A percentile compares a stretch with the other conserved stretches of the same genome.
Evolutionary conservation across 805 yeast species (phyloP).

Genomic region (Komagataella pastoris): DNA sequence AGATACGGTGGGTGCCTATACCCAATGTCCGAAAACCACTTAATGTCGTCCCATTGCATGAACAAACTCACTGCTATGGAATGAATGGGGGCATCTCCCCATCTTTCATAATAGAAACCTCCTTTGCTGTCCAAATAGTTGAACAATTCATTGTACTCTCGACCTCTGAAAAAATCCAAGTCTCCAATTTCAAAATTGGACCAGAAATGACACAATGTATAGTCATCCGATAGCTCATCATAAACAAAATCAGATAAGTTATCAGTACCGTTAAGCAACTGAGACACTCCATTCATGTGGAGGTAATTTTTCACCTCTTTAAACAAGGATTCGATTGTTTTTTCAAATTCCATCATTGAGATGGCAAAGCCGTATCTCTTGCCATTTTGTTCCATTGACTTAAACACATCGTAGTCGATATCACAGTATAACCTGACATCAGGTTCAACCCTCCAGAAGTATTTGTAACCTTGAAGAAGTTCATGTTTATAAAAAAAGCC

Average conservation of each 20-base stretch:
- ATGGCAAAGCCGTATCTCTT: constrained; percentile 56
- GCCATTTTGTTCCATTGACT: constrained; percentile 37
- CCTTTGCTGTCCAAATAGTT: constrained; percentile 52
- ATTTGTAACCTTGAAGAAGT: constrained; percentile 43
- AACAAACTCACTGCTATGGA: constrained; percentile 27
- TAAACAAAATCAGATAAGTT: constrained; percentile 2
- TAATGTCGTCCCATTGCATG: constrained; percentile 11
- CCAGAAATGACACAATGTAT: constrained; percentile 77
- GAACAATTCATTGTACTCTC: constrained; percentile 45
- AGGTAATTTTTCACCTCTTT: not conserved
- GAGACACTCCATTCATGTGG: not conserved
- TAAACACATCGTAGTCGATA: constrained; percentile 49
- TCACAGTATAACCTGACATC: constrained; percentile 50
- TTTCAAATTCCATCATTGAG: constrained; percentile 46
- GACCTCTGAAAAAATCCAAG: constrained; percentile 47
- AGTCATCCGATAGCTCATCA: constrained; percentile 11
- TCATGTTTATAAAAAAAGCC: constrained; percentile 49
- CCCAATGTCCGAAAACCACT: constrained; percentile 19
- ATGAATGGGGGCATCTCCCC: constrained; percentile 70
- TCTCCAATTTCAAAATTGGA: constrained; percentile 67
- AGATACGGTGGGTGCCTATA: constrained; percentile 20
- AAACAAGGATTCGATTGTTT: constrained; percentile 38
- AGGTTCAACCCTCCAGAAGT: constrained; percentile 73
- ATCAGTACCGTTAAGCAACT: not conserved
- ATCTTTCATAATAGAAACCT: constrained; percentile 77